phyloP scores from a whole-genome alignment of 1,284 basidiomycete species.

The Heterobasidion irregulare region DNA sequence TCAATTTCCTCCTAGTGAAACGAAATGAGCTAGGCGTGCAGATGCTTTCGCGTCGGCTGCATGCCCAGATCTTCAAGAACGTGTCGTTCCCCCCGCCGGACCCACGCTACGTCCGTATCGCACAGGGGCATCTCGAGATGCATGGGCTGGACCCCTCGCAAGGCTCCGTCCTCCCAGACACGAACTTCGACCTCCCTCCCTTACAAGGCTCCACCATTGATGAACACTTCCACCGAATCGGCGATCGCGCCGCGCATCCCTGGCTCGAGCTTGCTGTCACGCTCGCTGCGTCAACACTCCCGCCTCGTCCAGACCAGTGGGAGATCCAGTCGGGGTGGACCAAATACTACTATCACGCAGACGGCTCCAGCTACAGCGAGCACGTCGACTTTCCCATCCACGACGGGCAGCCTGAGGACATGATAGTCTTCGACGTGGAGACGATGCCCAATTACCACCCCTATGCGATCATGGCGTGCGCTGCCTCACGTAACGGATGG shows the following conservation, averaged over 20 bases:
- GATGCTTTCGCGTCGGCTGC: conserved; percentile 74
- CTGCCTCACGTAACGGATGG: conserved; percentile 80
- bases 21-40: conserved; percentile 91
- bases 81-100: conserved; percentile 58
- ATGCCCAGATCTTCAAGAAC: conserved; percentile 80
- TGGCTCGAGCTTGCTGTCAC: conserved; percentile 72
- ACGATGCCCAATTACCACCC: conserved; percentile 80
- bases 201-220: conserved; percentile 80
- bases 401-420: conserved; percentile 55
- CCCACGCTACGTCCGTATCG: conserved; percentile 60
- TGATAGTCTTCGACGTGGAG: conserved; percentile 91
- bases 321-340: conserved; percentile 85
- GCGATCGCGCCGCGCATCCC: conserved; percentile 66
- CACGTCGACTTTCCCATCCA: conserved; percentile 55
- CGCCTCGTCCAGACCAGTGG: conserved; percentile 68
- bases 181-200: conserved; percentile 75
- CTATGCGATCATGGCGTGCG: conserved; percentile 87
- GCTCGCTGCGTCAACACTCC: conserved; percentile 49
- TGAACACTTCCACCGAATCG: conserved; percentile 87
- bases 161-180: conserved; percentile 75
- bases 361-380: conserved; percentile 62
- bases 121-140: conserved; percentile 68
- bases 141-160: conserved; percentile 79
- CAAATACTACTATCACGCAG: conserved; percentile 61
- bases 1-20: conserved; percentile 33